phyloP scores from a whole-genome alignment of 148 eudicot species.

The Salicornia ramosissima region DNA sequence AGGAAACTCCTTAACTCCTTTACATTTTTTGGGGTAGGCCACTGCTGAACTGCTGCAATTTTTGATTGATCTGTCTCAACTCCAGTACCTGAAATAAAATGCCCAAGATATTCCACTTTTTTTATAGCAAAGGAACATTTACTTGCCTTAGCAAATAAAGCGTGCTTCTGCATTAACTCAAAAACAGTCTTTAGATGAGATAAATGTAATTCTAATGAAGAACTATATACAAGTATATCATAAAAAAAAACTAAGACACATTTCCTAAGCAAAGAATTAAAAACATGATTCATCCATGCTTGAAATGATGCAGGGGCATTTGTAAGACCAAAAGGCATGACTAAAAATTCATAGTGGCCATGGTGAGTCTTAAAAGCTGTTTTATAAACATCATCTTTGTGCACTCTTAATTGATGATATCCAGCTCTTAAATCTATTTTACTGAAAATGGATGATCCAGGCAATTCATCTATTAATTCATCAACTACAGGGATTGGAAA shows the following conservation, averaged over 20 bases:
- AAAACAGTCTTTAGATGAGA: neutral
- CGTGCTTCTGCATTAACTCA: neutral
- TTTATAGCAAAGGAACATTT: neutral
- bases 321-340: too few relatives aligned
- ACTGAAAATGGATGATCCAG: too few relatives aligned
- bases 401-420: neutral
- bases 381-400: too few relatives aligned
- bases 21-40: neutral
- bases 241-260: too few relatives aligned
- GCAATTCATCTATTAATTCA: neutral
- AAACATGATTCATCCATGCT: too few relatives aligned
- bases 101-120: too few relatives aligned
- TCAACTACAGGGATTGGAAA: neutral
- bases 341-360: too few relatives aligned
- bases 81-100: too few relatives aligned
- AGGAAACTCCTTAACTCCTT: neutral
- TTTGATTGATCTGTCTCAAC: neutral
- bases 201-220: neutral
- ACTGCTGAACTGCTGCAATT: neutral
- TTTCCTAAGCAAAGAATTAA: too few relatives aligned
- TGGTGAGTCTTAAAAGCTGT: too few relatives aligned
- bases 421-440: neutral
- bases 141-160: neutral
- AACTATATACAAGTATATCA: neutral
- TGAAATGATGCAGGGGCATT: too few relatives aligned